phyloP scores from a whole-genome alignment of 2,329 filamentous ascomycete genomes.

The Penicillium sp. region DNA sequence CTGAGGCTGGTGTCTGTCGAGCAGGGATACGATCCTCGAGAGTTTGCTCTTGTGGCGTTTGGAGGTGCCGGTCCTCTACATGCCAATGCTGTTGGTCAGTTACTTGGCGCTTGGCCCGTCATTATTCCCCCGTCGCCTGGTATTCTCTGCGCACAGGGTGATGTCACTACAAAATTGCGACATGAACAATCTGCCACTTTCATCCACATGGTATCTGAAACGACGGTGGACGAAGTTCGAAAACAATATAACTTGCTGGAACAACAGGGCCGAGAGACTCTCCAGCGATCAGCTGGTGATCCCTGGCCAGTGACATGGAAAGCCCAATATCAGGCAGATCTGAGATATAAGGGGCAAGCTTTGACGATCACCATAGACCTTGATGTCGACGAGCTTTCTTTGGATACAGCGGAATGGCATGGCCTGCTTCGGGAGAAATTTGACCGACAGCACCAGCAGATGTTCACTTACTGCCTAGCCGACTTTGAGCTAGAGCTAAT shows the following conservation, averaged over 20 bases:
- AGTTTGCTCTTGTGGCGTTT: constrained; percentile 54
- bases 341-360: constrained; percentile 52
- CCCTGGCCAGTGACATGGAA: constrained; percentile 30
- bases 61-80: constrained; percentile 55
- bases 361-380: constrained; percentile 40
- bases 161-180: constrained; percentile 52
- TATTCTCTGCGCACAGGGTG: constrained; percentile 52
- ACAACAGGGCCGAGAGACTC: constrained; percentile 33
- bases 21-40: constrained; percentile 52
- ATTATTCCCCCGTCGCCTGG: constrained; percentile 54
- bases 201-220: constrained; percentile 43
- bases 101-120: constrained; percentile 54
- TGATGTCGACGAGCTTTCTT: constrained; percentile 33
- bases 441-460: constrained; percentile 45
- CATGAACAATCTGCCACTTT: constrained; percentile 50
- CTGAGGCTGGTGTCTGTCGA: constrained; percentile 53
- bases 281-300: constrained; percentile 39
- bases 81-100: constrained; percentile 51
- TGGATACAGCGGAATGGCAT: constrained; percentile 31
- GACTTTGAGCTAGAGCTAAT: constrained; percentile 51
- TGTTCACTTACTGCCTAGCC: constrained; percentile 48
- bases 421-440: constrained; percentile 41
- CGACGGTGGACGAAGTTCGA: constrained; percentile 35
- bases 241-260: constrained; percentile 38
- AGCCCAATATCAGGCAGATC: constrained; percentile 45